Evolutionary conservation across 495 filamentous ascomycete genomes (phyloP), one percentile per base, ranked within the genome.

Genomic region (Penicillium pancosmium): DNA sequence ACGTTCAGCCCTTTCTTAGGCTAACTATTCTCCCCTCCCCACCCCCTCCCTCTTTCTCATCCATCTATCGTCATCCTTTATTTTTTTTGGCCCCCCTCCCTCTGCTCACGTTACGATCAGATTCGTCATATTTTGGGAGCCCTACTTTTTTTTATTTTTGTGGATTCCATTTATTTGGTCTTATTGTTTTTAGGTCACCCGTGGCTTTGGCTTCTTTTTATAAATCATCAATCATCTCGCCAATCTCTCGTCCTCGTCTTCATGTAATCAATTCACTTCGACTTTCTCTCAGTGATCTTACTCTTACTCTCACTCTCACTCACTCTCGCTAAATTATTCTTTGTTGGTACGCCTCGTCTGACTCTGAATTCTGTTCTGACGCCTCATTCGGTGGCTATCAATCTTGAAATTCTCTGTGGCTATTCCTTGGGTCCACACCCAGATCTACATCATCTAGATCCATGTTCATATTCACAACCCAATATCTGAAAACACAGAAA

Each of bases 71-170:
- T 60, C 63, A 60, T 66, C 54, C 54, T 31, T 31, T 31, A 31
- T 31, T 31, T 31, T 31, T 31, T 31, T 31, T 31, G 8, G 3
- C 36, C 43, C 19, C 15, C 18, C 38, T 47, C 44, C 36, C 52
- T 38, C 36, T 49, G 34, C 48, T 47, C 16, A 34, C 35, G 23
- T 44, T 54, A 44, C 55, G 18, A 56, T 64, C 44, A 62, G 61
- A 62, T 65, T 52, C 58, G 49, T 65, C 62, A 62, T 64, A 57
- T 67, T 55, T 19, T 23, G 23, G 21, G 9, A 48, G 19, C 21
- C 46, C 31, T 43, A 44, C 52, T 48, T 48, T 48, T 27, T 43
- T 43, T 6, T 44, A 44, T 44, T 44, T 44, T 44, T 18, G 41
- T 44, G 41, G 41, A 44, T 44, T 44, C n/a, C 41, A n/a, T 16